phyloP scores from a whole-genome alignment of 1,284 basidiomycete species.

The Microbotryum lychnidis-dioicae region DNA sequence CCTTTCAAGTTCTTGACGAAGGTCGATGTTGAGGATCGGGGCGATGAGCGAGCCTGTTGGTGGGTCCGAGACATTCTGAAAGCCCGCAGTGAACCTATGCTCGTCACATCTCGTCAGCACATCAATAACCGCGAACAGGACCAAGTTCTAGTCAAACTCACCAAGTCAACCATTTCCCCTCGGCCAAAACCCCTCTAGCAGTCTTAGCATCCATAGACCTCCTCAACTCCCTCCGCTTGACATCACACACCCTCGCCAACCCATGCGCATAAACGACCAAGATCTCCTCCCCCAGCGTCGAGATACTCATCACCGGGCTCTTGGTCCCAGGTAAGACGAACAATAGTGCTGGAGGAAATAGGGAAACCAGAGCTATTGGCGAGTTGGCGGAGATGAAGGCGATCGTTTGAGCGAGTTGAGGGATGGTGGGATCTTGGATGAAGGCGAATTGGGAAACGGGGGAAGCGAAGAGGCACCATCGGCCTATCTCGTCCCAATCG shows the following conservation, averaged over 20 bases:
- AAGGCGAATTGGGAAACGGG: conserved; percentile 55
- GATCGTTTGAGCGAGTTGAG: conserved; percentile 2
- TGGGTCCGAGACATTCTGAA: not conserved
- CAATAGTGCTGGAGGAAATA: conserved; percentile 7
- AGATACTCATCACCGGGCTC: conserved; percentile 57
- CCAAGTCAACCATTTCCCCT: conserved; percentile 65
- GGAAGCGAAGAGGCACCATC: conserved; percentile 60
- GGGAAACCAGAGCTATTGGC: conserved; percentile 18
- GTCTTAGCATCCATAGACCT: conserved; percentile 69
- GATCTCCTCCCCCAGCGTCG: conserved; percentile 61
- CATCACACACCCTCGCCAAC: conserved; percentile 78
- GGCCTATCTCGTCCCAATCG: conserved; percentile 54
- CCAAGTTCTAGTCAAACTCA: conserved; percentile 39
- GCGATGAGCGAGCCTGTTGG: not conserved
- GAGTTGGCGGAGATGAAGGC: conserved; percentile 27
- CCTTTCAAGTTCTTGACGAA: conserved; percentile 7
- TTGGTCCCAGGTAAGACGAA: conserved; percentile 70
- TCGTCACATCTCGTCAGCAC: too few species aligned
- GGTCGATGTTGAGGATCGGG: conserved; percentile 7
- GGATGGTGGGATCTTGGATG: conserved; percentile 40
- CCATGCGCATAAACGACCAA: conserved; percentile 68
- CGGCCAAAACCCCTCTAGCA: conserved; percentile 60
- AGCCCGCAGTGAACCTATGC: not conserved
- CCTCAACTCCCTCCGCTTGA: conserved; percentile 74
- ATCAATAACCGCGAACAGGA: too few species aligned